Evolutionary conservation across 164 flowering plant genomes (phyloP).

Genomic region (Stephania japonica): DNA sequence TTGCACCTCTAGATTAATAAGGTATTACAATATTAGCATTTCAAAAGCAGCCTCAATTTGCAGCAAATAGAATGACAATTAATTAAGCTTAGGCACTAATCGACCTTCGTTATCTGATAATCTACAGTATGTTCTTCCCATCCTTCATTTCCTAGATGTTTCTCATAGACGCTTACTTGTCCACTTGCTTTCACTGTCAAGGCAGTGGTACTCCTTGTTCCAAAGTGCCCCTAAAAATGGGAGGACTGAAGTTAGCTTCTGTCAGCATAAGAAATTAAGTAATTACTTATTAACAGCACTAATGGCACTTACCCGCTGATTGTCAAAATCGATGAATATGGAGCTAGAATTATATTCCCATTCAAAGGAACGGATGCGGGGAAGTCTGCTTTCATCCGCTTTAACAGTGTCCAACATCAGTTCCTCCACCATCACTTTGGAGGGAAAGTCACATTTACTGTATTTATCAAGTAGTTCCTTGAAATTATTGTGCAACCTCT

Average conservation of each 20-base stretch:
- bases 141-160: slow-evolving; percentile 40
- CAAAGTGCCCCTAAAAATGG: slow-evolving; percentile 45
- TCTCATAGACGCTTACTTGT: slow-evolving; percentile 57
- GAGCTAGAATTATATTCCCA: slow-evolving; percentile 47
- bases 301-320: neutral
- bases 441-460: slow-evolving; percentile 25
- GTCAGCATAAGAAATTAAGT: neutral
- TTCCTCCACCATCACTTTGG: slow-evolving; percentile 33
- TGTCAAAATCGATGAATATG: slow-evolving; percentile 46
- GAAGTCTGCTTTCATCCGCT: slow-evolving; percentile 39
- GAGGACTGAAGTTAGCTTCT: neutral
- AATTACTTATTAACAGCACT: neutral
- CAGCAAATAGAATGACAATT: neutral
- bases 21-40: too few species aligned
- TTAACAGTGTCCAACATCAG: slow-evolving; percentile 44
- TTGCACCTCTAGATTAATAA: too few species aligned
- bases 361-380: slow-evolving; percentile 36
- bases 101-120: slow-evolving; percentile 22
- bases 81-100: neutral
- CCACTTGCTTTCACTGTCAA: slow-evolving; percentile 35
- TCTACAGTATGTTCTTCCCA: slow-evolving; percentile 50
- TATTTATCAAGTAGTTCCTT: slow-evolving; percentile 27
- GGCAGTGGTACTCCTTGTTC: slow-evolving; percentile 64
- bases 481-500: slow-evolving; percentile 32
- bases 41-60: neutral